Percentiles rank a stretch among this genome's conserved stretches.
These are phyloP conservation scores for Aspergillus bridgeri DNA, from an alignment of 495 filamentous ascomycete species.

Conservation along the genomic window DNA sequence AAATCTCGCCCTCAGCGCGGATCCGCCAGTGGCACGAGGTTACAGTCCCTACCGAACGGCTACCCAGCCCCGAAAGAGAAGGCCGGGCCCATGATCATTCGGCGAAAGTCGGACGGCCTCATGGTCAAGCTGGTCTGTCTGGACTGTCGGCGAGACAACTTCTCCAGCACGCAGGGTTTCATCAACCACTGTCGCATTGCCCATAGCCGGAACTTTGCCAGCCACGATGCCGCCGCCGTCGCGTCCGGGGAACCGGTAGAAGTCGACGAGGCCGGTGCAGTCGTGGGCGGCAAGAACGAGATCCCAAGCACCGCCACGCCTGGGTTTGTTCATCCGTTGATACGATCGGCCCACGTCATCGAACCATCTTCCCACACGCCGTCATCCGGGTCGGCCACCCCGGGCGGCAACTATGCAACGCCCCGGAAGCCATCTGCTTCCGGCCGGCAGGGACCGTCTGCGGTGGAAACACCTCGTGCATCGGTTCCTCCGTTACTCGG, in stretches of 20 bases:
- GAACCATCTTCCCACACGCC: constrained; percentile 48
- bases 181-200: constrained; percentile 98
- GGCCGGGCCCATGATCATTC: constrained; percentile 56
- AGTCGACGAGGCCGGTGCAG: constrained; percentile 54
- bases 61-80: constrained; percentile 69
- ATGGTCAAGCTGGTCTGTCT: constrained; percentile 81
- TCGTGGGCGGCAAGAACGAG: constrained; percentile 52
- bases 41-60: constrained; percentile 69
- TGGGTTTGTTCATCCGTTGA: constrained; percentile 67
- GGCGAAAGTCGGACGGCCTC: constrained; percentile 57
- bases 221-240: constrained; percentile 90
- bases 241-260: constrained; percentile 82
- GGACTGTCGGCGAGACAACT: constrained; percentile 83
- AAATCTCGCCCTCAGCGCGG: constrained; percentile 62
- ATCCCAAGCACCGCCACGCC: constrained; percentile 29
- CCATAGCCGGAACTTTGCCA: constrained; percentile 84
- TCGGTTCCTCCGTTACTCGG: constrained; percentile 6
- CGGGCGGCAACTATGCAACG: constrained; percentile 20
- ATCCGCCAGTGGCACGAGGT: constrained; percentile 49
- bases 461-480: constrained; percentile 34
- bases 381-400: constrained; percentile 42
- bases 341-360: constrained; percentile 56
- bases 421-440: constrained; percentile 20
- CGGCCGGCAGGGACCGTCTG: constrained; percentile 14
- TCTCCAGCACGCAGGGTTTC: constrained; percentile 93